Conservation (phyloP, 139 green algal genomes). For the Dunaliella primolecta region DNA sequence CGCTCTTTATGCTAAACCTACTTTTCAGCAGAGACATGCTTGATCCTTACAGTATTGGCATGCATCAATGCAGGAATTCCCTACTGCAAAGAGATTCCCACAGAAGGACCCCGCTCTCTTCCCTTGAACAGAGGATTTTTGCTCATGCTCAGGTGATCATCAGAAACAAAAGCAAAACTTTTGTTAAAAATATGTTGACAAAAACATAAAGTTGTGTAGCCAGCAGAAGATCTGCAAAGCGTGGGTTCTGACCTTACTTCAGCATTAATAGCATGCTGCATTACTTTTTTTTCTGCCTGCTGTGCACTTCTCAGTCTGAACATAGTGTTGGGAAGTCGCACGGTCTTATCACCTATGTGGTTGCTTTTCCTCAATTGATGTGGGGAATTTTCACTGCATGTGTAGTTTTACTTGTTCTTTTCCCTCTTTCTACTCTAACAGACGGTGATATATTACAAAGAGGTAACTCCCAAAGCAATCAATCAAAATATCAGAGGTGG, state of each 20-base stretch:
- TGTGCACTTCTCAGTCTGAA: too few species aligned
- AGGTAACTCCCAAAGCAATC: too few species aligned
- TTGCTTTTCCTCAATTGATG: too few species aligned
- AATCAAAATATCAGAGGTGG: too few species aligned
- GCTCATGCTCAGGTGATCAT: too few species aligned
- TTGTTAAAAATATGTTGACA: background rate
- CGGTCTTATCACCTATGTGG: too few species aligned
- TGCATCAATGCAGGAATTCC: background rate
- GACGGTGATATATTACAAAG: too few species aligned
- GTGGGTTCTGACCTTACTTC: background rate
- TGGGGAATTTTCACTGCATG: too few species aligned
- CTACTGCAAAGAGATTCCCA: background rate
- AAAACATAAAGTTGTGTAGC: background rate
- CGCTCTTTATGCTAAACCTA: background rate
- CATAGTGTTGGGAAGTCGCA: too few species aligned
- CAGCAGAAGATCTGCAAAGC: background rate
- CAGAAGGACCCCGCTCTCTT: background rate
- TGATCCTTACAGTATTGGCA: background rate
- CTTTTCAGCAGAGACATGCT: background rate
- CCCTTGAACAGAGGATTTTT: too few species aligned
- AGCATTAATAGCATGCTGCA: background rate
- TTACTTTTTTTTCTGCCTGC: background rate
- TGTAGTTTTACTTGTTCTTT: too few species aligned
- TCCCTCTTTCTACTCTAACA: too few species aligned
- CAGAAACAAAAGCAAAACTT: background rate